phyloP scores from a whole-genome alignment of 2,329 filamentous ascomycete genomes.

The Sporothrix curviconia region DNA sequence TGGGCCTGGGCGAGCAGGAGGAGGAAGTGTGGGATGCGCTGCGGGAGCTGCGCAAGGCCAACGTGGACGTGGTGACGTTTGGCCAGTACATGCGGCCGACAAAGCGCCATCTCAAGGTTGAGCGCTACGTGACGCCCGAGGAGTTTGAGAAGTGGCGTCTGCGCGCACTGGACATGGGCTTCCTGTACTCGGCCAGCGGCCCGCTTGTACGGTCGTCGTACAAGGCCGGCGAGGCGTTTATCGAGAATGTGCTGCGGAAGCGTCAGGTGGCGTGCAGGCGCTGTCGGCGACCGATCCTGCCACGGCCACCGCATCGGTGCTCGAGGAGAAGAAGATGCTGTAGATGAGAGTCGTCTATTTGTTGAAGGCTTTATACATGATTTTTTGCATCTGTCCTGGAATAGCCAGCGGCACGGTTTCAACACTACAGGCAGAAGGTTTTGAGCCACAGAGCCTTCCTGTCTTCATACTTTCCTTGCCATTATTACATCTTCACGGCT shows the following conservation, averaged over 20 bases:
- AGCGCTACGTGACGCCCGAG: constrained; percentile 87
- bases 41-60: constrained; percentile 65
- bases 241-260: constrained; percentile 95
- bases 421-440: background rate
- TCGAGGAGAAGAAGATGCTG: constrained; percentile 4
- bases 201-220: constrained; percentile 91
- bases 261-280: constrained; percentile 40
- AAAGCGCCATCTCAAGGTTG: constrained; percentile 94
- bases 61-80: constrained; percentile 94
- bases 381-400: background rate
- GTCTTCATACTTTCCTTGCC: background rate
- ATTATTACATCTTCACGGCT: background rate
- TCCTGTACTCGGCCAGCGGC: constrained; percentile 91
- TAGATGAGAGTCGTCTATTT: no score
- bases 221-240: constrained; percentile 97
- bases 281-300: constrained; percentile 6
- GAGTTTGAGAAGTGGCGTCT: constrained; percentile 88
- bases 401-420: no score
- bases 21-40: constrained; percentile 75
- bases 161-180: constrained; percentile 87
- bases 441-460: background rate
- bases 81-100: constrained; percentile 99
- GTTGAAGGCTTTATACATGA: no score
- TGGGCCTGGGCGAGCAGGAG: constrained; percentile 88
- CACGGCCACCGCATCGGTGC: background rate